A percentile compares a stretch with the other conserved stretches of the same genome.
Evolutionary conservation across 2,329 filamentous ascomycete species (phyloP).

Genomic region (Sporothrix protearum): DNA sequence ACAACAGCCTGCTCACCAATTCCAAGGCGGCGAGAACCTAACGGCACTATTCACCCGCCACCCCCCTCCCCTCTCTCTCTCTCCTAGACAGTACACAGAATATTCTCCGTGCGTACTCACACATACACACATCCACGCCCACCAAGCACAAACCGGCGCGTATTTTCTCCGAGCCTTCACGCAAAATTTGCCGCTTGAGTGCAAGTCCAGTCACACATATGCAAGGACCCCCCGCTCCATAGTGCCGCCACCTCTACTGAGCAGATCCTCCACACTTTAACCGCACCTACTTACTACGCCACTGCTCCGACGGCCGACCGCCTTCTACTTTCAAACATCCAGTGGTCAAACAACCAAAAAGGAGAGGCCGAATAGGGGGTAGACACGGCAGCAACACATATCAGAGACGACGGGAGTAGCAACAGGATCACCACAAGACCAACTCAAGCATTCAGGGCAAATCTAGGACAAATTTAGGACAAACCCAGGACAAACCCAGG

Average conservation of each 20-base stretch:
- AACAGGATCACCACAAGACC: neutral
- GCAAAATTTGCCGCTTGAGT: neutral
- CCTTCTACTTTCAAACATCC: neutral
- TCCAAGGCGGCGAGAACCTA: neutral
- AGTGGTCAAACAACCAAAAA: neutral
- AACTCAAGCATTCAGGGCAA: neutral
- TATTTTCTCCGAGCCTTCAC: neutral
- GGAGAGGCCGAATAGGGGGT: neutral
- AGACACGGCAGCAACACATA: neutral
- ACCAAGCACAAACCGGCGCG: neutral
- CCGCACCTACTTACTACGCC: neutral
- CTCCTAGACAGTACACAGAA: neutral
- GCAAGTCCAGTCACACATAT: neutral
- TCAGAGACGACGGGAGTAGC: neutral
- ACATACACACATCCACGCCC: neutral
- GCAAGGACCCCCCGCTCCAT: constrained; percentile 4
- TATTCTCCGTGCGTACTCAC: neutral
- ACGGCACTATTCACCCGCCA: neutral
- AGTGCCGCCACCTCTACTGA: neutral
- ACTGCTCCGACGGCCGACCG: constrained; percentile 17
- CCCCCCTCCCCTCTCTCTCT: too few relatives aligned
- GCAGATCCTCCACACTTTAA: neutral
- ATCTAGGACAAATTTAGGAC: neutral
- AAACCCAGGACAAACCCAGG: neutral
- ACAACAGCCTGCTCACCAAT: neutral